Percentiles rank a stretch among this genome's conserved stretches.
phyloP scores from a whole-genome alignment of 495 filamentous ascomycete species.

The Podospora appendiculata region DNA sequence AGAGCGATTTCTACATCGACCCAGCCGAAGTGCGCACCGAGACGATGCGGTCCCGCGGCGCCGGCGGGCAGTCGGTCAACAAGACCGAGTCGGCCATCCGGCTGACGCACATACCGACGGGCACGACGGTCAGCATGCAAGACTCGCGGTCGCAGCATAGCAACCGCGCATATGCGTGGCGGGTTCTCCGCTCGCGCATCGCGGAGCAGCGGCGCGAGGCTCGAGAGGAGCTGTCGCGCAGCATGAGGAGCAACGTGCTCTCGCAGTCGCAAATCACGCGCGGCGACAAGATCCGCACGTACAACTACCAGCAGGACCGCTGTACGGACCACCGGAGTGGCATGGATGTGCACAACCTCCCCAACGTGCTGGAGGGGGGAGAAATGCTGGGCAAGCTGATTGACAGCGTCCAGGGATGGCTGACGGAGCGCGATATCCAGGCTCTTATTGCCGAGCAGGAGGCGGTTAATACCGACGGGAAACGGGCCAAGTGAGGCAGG shows the following conservation, averaged over 20 bases:
- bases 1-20: slow-evolving; percentile 83
- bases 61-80: slow-evolving; percentile 96
- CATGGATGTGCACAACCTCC: slow-evolving; percentile 71
- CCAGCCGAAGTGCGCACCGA: slow-evolving; percentile 78
- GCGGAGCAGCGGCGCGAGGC: slow-evolving; percentile 76
- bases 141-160: slow-evolving; percentile 84
- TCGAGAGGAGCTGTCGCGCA: slow-evolving; percentile 72
- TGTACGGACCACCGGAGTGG: slow-evolving; percentile 93
- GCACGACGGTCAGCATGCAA: slow-evolving; percentile 80
- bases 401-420: slow-evolving; percentile 73
- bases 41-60: slow-evolving; percentile 84
- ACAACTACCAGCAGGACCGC: slow-evolving; percentile 88
- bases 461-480: slow-evolving; percentile 13
- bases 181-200: slow-evolving; percentile 70
- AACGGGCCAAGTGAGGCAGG: slow-evolving; percentile 17
- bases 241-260: slow-evolving; percentile 64
- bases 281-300: slow-evolving; percentile 89
- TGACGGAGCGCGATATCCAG: slow-evolving; percentile 69
- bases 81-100: slow-evolving; percentile 94
- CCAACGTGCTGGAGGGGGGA: slow-evolving; percentile 68
- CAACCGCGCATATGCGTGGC: slow-evolving; percentile 84
- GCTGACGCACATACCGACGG: slow-evolving; percentile 85
- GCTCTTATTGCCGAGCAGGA: slow-evolving; percentile 48
- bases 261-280: slow-evolving; percentile 77
- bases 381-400: slow-evolving; percentile 67